phyloP scores from a whole-genome alignment of 768 basidiomycete genomes.

The Terana coerulea region DNA sequence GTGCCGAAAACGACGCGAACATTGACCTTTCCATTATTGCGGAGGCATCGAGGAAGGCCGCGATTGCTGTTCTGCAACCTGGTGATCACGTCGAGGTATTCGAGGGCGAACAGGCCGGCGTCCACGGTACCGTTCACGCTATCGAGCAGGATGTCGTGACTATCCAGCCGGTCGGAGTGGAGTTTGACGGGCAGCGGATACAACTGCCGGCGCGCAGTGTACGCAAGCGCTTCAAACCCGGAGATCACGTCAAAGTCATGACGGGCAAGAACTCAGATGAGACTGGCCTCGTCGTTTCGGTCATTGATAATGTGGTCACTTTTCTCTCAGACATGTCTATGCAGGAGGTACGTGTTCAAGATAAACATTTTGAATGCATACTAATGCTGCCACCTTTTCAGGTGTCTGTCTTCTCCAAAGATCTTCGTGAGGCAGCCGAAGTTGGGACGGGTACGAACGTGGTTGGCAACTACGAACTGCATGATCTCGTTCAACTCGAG shows the following conservation, averaged over 20 bases:
- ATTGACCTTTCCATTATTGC: constrained; percentile 90
- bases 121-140: constrained; percentile 89
- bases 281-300: constrained; percentile 92
- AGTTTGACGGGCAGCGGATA: constrained; percentile 83
- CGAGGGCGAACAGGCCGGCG: constrained; percentile 93
- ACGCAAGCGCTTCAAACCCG: constrained; percentile 91
- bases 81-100: constrained; percentile 98
- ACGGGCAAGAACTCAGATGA: constrained; percentile 91
- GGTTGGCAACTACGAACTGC: constrained; percentile 91
- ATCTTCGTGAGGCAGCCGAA: constrained; percentile 95
- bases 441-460: constrained; percentile 89
- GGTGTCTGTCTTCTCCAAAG: constrained; percentile 97
- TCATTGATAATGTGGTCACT: constrained; percentile 87
- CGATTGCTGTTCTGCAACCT: constrained; percentile 92
- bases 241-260: constrained; percentile 99
- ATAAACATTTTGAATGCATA: not conserved
- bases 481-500: constrained; percentile 97
- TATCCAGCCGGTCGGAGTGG: constrained; percentile 73
- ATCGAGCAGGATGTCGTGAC: constrained; percentile 85
- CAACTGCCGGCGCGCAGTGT: constrained; percentile 87
- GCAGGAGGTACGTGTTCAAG: constrained; percentile 66
- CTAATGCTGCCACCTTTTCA: constrained; percentile 26
- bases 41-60: constrained; percentile 86
- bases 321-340: constrained; percentile 97
- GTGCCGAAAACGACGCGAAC: constrained; percentile 57